Evolutionary conservation across 257 asterid genomes (phyloP).

Genomic region (Jacaranda mimosifolia): DNA sequence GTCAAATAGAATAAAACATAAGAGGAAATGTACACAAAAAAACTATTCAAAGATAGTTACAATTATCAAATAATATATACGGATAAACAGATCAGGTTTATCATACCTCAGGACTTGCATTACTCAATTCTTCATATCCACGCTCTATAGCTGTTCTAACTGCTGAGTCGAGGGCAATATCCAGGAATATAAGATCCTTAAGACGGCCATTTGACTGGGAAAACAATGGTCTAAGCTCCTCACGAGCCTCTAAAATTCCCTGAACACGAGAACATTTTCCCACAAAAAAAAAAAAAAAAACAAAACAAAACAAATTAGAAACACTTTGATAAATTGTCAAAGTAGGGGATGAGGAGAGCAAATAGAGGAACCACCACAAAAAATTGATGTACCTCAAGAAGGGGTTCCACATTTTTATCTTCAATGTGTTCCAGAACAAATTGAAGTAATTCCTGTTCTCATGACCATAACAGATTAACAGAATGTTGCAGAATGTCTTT

Average conservation of each 20-base stretch:
- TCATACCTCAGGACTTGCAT: conserved; percentile 84
- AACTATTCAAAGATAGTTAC: background rate
- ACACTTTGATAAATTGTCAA: conserved; percentile 15
- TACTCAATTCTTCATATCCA: conserved; percentile 87
- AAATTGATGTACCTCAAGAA: conserved; percentile 78
- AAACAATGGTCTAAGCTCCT: conserved; percentile 93
- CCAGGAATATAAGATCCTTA: conserved; percentile 92
- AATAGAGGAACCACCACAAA: conserved; percentile 32
- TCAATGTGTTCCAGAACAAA: conserved; percentile 81
- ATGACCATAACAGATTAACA: conserved; percentile 34
- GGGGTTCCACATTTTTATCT: conserved; percentile 88
- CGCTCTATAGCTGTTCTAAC: conserved; percentile 98
- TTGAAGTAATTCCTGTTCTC: conserved; percentile 81
- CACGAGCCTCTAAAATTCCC: conserved; percentile 98
- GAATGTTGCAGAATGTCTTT: conserved; percentile 14
- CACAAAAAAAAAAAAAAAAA: conserved; percentile 17
- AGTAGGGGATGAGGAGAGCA: background rate
- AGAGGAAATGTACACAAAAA: conserved; percentile 16
- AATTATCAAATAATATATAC: conserved; percentile 10
- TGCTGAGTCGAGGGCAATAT: conserved; percentile 94
- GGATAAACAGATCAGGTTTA: conserved; percentile 8
- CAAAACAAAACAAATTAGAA: conserved; percentile 5
- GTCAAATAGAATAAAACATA: conserved; percentile 18
- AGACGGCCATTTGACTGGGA: conserved; percentile 78
- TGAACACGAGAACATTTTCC: conserved; percentile 43